Evolutionary conservation across 1,284 basidiomycete species (phyloP), one percentile per base, ranked within the genome.

Genomic region (Cutaneotrichosporon sp.): DNA sequence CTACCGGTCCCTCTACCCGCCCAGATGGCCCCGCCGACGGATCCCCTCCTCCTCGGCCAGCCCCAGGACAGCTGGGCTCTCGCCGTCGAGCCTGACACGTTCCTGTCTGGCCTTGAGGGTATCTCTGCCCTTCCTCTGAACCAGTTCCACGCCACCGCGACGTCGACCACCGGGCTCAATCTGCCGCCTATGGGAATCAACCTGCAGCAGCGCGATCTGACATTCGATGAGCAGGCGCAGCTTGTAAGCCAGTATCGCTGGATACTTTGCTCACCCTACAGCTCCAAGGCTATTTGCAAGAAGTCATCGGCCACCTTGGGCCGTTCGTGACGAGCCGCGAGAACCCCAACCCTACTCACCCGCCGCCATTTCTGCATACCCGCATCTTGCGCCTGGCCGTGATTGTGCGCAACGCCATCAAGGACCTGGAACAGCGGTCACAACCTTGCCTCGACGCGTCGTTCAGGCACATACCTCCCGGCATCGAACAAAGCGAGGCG

Each of bases 301-400:
- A 77, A 27, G 55, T 77, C 4, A 65, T 74, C 16, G 29, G 42
- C 3, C 65, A 72, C 2, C 59, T 75, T 11, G 58, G 65, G 29
- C 69, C 72, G 0, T 74, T 72, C 59, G 68, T 65, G 8, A 18
- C 56, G 9, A 57, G 64, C 8, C 54, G 67, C 1, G 36, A 51
- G 14, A 64, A 67, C 34, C 65, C 69, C 1, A 34, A 34, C 2
- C 69, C 72, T 3, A 57, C 64, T 0, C 63, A 68, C 14, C 73
- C 73, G 2, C 72, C 75, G 4, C 65, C 69, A 5, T 73, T 69
- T 54, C 64, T 76, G 3, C 63, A 68, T 33, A 69, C 71, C 1
- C 73, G 72, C 2, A 60, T 77, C 33, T 38, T 69, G 16, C 66
- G 69, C 5, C 68, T 76, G 18, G 67, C 72, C 7, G 50, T 66